Evolutionary conservation across 164 flowering plant species (phyloP), one percentile per base, ranked within the genome.

Genomic region (Kingdonia uniflora): DNA sequence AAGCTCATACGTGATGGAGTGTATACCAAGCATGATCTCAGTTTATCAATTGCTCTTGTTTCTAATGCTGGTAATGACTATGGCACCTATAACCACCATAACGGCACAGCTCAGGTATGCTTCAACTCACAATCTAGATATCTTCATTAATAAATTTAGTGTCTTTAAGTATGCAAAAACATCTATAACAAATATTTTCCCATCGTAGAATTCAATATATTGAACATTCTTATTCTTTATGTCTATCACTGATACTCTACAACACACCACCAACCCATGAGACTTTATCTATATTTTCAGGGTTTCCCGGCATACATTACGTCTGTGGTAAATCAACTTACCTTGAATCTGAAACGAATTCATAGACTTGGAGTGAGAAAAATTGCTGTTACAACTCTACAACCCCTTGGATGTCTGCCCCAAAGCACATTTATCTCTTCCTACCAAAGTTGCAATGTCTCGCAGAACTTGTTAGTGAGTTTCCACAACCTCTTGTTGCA

Each of bases 61-160:
- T 65, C 79, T 14, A 49, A 76, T 2, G 66, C 87, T 5, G 97
- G 97, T 26, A 91, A 91, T 54, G 97, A 91, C 65, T 87, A 91
- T 63, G 35, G 58, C 16, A 12, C 65, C 51, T 87, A 64, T 61
- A 0, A 38, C 5, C 55, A 68, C 51, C 47, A 1, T 1, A 71
- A 71, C 44, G 80, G 79, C 69, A 39, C 90, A n/a, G 11, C 49
- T 5, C 52, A 73, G 80, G 89, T 85, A 14, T n/a, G 11, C 1
- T 37, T 52, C 0, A 29, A 29, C 8, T 29, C 35, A 29, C 35
- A 29, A 29, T 8, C 35, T 29, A 29, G 4, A 29, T 29, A 29
- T 29, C 4, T 29, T 29, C 8, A 29, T 29, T 29, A 4, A 29
- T 29, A 29, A 29, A 3, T 8, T 29, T 29, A 29, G 35, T 29